Conservation (phyloP, 2,329 filamentous ascomycete genomes). For the Coniochaeta hoffmannii region DNA sequence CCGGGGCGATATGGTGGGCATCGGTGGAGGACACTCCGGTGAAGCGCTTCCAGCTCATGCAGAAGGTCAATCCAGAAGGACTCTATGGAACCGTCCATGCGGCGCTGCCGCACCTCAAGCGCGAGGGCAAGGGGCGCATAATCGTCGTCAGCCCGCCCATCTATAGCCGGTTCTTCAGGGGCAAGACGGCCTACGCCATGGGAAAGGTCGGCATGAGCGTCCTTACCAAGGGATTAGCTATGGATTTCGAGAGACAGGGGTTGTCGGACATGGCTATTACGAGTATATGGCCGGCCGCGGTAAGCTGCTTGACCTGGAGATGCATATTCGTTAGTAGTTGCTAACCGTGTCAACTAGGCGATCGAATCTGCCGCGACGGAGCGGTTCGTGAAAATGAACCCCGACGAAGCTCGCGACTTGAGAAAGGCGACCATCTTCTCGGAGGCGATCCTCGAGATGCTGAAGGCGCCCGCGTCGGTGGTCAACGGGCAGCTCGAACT, state of each 20-base stretch:
- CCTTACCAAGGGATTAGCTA: slow-evolving; percentile 70
- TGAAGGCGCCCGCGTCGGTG: slow-evolving; percentile 46
- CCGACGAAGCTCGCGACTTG: slow-evolving; percentile 47
- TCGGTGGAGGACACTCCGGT: slow-evolving; percentile 64
- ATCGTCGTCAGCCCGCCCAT: slow-evolving; percentile 79
- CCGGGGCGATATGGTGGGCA: slow-evolving; percentile 80
- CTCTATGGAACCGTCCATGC: slow-evolving; percentile 68
- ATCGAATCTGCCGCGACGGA: slow-evolving; percentile 72
- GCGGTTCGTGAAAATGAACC: slow-evolving; percentile 35
- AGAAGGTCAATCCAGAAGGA: slow-evolving; percentile 66
- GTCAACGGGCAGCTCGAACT: slow-evolving; percentile 68
- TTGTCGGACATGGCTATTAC: slow-evolving; percentile 66
- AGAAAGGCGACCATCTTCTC: slow-evolving; percentile 68
- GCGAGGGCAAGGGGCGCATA: slow-evolving; percentile 53
- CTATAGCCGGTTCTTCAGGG: slow-evolving; percentile 76
- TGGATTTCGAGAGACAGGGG: slow-evolving; percentile 68
- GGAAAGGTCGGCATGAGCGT: slow-evolving; percentile 79
- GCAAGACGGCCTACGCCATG: slow-evolving; percentile 77
- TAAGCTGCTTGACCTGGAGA: slow-evolving; percentile 28
- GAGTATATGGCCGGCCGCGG: slow-evolving; percentile 74
- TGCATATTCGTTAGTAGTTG: neutral
- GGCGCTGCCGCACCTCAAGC: slow-evolving; percentile 56
- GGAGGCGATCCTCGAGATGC: slow-evolving; percentile 68
- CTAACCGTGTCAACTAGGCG: slow-evolving; percentile 27
- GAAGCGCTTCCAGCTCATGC: slow-evolving; percentile 73